Evolutionary conservation across 345 rosid genomes (phyloP).

Genomic region (Conringia planisiliqua): DNA sequence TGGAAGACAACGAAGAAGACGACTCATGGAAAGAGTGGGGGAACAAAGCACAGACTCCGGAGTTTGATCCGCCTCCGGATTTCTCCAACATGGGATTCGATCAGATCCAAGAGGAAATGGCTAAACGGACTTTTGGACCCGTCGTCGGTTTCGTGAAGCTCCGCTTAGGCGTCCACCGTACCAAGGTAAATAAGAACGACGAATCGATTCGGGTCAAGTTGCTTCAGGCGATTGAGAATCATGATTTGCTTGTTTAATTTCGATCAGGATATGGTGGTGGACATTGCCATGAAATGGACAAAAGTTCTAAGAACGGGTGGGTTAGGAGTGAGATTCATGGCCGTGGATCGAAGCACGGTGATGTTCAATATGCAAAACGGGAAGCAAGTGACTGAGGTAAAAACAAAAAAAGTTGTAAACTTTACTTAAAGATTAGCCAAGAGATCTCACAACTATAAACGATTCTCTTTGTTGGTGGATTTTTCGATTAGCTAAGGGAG

Average conservation of each 20-base stretch:
- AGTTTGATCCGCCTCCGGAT: slow-evolving; percentile 70
- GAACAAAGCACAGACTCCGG: slow-evolving; percentile 36
- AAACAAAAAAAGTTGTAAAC: background rate
- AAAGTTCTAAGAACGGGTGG: slow-evolving; percentile 73
- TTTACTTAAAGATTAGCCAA: background rate
- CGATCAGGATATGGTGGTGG: slow-evolving; percentile 59
- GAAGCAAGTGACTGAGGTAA: slow-evolving; percentile 56
- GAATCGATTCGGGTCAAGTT: background rate
- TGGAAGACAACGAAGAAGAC: slow-evolving; percentile 87
- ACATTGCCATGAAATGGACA: slow-evolving; percentile 72
- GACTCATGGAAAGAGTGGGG: slow-evolving; percentile 96
- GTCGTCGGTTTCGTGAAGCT: slow-evolving; percentile 88
- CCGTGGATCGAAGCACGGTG: slow-evolving; percentile 64
- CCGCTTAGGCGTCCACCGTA: slow-evolving; percentile 59
- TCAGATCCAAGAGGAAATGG: slow-evolving; percentile 63
- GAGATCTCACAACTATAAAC: background rate
- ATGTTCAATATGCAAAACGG: slow-evolving; percentile 82
- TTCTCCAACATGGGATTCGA: slow-evolving; percentile 49
- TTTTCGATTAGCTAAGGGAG: slow-evolving; percentile 62
- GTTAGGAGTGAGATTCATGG: slow-evolving; percentile 62
- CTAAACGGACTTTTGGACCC: slow-evolving; percentile 59
- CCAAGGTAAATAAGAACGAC: slow-evolving; percentile 40
- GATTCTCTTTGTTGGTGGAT: background rate
- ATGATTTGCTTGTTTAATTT: background rate
- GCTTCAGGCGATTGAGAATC: background rate